These are phyloP conservation scores for Phyllosticta paracitricarpa DNA, from an alignment of 2,329 filamentous ascomycete species.

Conservation along the genomic window DNA sequence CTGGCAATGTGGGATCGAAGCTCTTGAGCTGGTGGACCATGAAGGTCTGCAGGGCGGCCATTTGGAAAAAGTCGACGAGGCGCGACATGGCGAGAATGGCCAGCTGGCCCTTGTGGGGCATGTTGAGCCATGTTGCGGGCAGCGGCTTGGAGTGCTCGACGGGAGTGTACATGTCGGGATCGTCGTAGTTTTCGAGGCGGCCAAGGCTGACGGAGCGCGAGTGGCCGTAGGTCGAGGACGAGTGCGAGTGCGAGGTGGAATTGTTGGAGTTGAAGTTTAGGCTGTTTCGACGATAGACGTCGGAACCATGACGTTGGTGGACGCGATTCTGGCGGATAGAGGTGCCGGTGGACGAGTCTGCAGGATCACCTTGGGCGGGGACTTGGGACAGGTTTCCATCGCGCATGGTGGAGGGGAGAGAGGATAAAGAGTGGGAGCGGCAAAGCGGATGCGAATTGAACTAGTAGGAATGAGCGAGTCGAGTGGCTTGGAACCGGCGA, in stretches of 20 bases:
- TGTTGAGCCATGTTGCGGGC: constrained; percentile 26
- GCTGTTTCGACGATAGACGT: background rate
- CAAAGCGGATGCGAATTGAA: background rate
- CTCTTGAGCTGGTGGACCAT: constrained; percentile 35
- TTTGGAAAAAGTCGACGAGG: constrained; percentile 36
- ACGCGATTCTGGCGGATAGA: constrained; percentile 6
- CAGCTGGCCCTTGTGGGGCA: constrained; percentile 33
- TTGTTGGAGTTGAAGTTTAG: background rate
- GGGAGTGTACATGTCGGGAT: constrained; percentile 8
- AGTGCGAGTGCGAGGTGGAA: background rate
- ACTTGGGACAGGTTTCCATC: constrained; percentile 7
- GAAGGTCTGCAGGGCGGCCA: constrained; percentile 34
- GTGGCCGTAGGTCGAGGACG: background rate
- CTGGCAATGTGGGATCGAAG: constrained; percentile 34
- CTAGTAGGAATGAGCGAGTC: no score
- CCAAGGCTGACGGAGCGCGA: constrained; percentile 8
- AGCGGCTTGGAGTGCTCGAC: constrained; percentile 8
- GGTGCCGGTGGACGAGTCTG: constrained; percentile 9
- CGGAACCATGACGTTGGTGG: constrained; percentile 10
- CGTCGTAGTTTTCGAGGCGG: constrained; percentile 5
- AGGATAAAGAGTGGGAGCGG: background rate
- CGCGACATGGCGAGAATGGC: constrained; percentile 30
- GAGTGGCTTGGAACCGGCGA: background rate
- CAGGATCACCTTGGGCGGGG: constrained; percentile 7
- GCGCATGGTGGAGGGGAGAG: constrained; percentile 4